Evolutionary conservation across 163 green algal genomes (phyloP).

Genomic region (Smithsoniella earleae): DNA sequence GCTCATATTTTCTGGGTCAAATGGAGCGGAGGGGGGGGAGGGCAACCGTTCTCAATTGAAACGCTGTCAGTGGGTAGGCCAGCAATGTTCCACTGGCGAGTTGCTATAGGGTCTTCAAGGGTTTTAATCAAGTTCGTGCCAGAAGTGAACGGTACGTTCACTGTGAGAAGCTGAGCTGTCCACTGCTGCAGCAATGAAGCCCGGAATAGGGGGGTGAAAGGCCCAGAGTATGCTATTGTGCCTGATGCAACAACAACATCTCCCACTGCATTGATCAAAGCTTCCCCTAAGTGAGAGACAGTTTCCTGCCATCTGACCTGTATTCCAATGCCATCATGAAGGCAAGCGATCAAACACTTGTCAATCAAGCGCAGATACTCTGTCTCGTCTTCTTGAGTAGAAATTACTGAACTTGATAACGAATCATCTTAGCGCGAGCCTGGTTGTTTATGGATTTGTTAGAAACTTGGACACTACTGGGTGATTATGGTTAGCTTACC

Average conservation of each 20-base stretch:
- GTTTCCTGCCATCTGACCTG: slow-evolving; percentile 49
- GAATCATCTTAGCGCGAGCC: no score
- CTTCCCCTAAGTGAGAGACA: slow-evolving; percentile 48
- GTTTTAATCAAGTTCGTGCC: slow-evolving; percentile 52
- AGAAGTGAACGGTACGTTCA: slow-evolving; percentile 48
- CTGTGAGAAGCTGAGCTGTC: slow-evolving; percentile 40
- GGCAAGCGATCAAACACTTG: no score
- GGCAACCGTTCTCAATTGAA: slow-evolving; percentile 62
- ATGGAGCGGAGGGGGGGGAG: no score
- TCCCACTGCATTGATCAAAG: slow-evolving; percentile 66
- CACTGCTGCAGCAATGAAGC: slow-evolving; percentile 49
- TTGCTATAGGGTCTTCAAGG: slow-evolving; percentile 52
- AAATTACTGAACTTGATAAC: no score
- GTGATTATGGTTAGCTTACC: no score
- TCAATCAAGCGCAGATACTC: neutral
- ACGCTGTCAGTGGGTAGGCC: slow-evolving; percentile 57
- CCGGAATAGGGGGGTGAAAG: slow-evolving; percentile 61
- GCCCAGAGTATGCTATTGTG: slow-evolving; percentile 41
- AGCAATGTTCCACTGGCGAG: slow-evolving; percentile 57
- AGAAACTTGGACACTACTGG: no score
- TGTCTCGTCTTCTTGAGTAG: no score
- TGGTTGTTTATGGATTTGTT: no score
- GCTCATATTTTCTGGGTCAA: no score
- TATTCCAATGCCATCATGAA: no score
- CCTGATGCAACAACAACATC: slow-evolving; percentile 60